Percentiles rank a stretch among this genome's conserved stretches.
These are phyloP conservation scores for Dendrobium nobile DNA, from an alignment of 106 monocot genomes.

Conservation along the genomic window DNA sequence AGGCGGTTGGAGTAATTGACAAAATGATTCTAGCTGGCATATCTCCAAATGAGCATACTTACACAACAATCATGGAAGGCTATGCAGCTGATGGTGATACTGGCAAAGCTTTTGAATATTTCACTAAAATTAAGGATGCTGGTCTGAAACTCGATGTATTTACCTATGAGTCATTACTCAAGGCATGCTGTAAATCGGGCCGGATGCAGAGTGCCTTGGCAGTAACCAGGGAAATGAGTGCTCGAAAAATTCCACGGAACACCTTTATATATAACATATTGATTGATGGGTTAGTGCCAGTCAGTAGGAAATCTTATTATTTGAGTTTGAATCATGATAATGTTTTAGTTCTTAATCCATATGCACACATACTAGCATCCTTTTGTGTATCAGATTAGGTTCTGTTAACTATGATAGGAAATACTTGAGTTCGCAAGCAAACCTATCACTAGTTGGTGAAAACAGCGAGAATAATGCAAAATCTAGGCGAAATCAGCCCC, in stretches of 20 bases:
- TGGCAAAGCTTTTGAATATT: constrained; percentile 94
- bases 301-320: constrained; percentile 11
- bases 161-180: constrained; percentile 87
- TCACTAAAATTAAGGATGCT: constrained; percentile 86
- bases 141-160: constrained; percentile 84
- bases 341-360: background rate
- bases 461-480: too few species aligned
- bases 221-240: constrained; percentile 84
- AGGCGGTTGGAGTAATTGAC: constrained; percentile 70
- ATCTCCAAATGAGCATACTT: constrained; percentile 68
- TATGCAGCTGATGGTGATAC: constrained; percentile 84
- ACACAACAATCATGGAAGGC: constrained; percentile 93
- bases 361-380: background rate
- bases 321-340: background rate
- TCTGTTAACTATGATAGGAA: too few species aligned
- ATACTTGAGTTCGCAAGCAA: too few species aligned
- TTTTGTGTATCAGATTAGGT: background rate
- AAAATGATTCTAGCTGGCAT: constrained; percentile 73
- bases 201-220: constrained; percentile 98
- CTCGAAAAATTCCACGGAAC: constrained; percentile 67
- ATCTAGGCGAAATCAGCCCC: too few species aligned
- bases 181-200: constrained; percentile 97
- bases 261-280: constrained; percentile 90
- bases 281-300: constrained; percentile 69
- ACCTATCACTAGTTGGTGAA: too few species aligned